Conservation (phyloP, 2,329 filamentous ascomycete genomes). For the Aureobasidium sp. region DNA sequence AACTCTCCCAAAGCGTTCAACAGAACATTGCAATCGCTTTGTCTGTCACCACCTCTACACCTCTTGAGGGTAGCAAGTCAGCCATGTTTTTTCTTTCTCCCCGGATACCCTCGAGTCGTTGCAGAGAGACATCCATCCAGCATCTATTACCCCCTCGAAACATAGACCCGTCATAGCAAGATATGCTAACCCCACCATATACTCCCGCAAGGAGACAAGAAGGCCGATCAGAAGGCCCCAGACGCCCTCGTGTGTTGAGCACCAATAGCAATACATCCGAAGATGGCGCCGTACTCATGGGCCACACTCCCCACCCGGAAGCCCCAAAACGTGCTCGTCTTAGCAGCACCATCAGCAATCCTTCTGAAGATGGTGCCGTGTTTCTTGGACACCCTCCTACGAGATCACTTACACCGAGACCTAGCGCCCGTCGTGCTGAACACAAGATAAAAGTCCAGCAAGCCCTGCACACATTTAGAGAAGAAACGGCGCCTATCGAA, state of each 20-base stretch:
- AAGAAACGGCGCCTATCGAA: not conserved
- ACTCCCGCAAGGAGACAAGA: not conserved
- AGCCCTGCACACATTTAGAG: not conserved
- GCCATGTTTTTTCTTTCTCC: not conserved
- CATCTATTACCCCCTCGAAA: not conserved
- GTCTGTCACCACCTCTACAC: not conserved
- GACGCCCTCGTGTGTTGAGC: not conserved
- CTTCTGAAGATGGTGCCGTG: not conserved
- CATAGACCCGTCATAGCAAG: not conserved
- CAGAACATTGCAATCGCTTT: not conserved
- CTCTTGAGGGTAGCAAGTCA: not conserved
- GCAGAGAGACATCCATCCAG: not conserved
- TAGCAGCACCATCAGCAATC: not conserved
- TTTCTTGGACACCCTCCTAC: not conserved
- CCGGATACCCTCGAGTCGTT: not conserved
- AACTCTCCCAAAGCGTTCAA: not conserved
- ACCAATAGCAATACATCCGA: not conserved
- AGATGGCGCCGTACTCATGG: not conserved
- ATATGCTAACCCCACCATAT: not conserved
- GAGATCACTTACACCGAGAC: not conserved
- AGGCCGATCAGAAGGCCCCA: not conserved
- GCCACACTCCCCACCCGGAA: not conserved
- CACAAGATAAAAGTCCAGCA: not conserved
- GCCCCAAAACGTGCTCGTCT: not conserved
- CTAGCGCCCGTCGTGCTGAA: not conserved